A percentile compares a stretch with the other conserved stretches of the same genome.
Conservation (phyloP, 495 filamentous ascomycete species). For the Tuber calosporum region DNA sequence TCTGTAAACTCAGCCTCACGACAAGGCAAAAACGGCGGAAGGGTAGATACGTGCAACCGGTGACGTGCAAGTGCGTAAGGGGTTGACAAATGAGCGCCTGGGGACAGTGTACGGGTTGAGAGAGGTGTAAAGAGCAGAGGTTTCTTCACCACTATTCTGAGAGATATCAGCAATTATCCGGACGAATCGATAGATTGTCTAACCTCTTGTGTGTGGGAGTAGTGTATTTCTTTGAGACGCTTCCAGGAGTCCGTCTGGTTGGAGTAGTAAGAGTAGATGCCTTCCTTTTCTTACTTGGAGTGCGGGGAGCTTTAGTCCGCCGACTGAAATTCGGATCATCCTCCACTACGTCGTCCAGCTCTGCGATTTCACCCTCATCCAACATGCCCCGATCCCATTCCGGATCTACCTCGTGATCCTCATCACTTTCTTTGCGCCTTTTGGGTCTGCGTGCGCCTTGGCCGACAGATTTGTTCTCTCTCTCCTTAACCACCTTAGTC, state of each 20-base stretch:
- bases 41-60: conserved; percentile 83
- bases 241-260: conserved; percentile 53
- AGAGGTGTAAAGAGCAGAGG: conserved; percentile 92
- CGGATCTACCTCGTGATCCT: conserved; percentile 47
- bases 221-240: conserved; percentile 46
- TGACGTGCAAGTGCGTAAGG: conserved; percentile 88
- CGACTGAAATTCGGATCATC: conserved; percentile 54
- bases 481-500: conserved; percentile 65
- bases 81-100: conserved; percentile 65
- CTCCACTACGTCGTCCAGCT: conserved; percentile 35
- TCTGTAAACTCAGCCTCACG: conserved; percentile 83
- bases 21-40: conserved; percentile 82
- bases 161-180: conserved; percentile 6
- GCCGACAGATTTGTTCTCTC: conserved; percentile 51
- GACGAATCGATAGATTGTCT: conserved; percentile 2
- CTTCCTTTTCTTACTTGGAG: conserved; percentile 45
- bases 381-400: conserved; percentile 28
- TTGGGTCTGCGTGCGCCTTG: conserved; percentile 29
- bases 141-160: conserved; percentile 73
- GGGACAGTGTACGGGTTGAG: conserved; percentile 76
- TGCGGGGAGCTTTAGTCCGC: conserved; percentile 47
- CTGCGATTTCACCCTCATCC: conserved; percentile 18
- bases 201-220: conserved; percentile 69
- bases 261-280: conserved; percentile 47
- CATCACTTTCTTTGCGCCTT: conserved; percentile 43